Conservation (phyloP, 2,329 filamentous ascomycete genomes). For the Talaromyces sp. region DNA sequence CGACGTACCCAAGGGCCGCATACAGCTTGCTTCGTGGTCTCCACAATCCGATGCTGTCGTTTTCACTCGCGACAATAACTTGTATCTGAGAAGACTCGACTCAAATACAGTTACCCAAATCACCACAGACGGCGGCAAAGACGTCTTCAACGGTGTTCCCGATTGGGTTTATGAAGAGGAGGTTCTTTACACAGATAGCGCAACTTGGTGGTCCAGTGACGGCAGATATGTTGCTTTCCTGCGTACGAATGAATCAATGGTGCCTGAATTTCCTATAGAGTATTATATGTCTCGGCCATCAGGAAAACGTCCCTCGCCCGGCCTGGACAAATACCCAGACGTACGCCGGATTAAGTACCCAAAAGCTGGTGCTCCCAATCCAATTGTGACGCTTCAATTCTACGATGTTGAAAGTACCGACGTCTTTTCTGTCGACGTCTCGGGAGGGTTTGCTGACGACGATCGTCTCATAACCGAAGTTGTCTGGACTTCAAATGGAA, state of each 20-base stretch:
- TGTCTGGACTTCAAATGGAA: slow-evolving; percentile 74
- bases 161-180: slow-evolving; percentile 97
- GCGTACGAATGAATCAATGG: slow-evolving; percentile 85
- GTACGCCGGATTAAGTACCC: slow-evolving; percentile 93
- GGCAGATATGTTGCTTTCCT: slow-evolving; percentile 87
- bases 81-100: slow-evolving; percentile 68
- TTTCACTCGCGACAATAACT: slow-evolving; percentile 87
- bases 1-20: slow-evolving; percentile 54
- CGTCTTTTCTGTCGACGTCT: slow-evolving; percentile 71
- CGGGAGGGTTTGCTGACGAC: slow-evolving; percentile 71
- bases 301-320: slow-evolving; percentile 60
- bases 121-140: slow-evolving; percentile 77
- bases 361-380: slow-evolving; percentile 90
- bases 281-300: slow-evolving; percentile 88
- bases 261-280: slow-evolving; percentile 87
- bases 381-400: slow-evolving; percentile 79
- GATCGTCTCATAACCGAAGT: slow-evolving; percentile 90
- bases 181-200: slow-evolving; percentile 71
- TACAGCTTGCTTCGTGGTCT: slow-evolving; percentile 87
- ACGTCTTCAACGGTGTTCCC: slow-evolving; percentile 92
- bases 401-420: slow-evolving; percentile 76
- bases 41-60: slow-evolving; percentile 79
- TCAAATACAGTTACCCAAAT: slow-evolving; percentile 62
- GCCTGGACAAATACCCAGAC: slow-evolving; percentile 86
- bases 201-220: slow-evolving; percentile 92